These are phyloP conservation scores for Hortiboletus campestris DNA, from an alignment of 768 basidiomycete genomes.

Conservation along the genomic window DNA sequence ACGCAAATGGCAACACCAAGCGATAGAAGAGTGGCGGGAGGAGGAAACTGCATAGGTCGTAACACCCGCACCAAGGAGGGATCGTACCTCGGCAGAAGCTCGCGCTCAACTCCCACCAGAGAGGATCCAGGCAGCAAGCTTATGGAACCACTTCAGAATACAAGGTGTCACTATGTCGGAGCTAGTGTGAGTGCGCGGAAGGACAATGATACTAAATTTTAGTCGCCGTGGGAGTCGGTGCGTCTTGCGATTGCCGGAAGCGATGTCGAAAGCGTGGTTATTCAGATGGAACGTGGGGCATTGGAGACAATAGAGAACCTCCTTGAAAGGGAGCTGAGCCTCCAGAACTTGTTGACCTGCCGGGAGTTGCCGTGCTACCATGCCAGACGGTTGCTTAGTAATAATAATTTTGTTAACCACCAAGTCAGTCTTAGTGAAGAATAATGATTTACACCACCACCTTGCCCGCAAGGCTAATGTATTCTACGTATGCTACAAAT, in stretches of 20 bases:
- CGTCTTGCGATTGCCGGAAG: not conserved
- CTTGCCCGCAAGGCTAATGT: not conserved
- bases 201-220: not conserved
- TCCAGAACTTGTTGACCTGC: too few relatives aligned
- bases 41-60: not conserved
- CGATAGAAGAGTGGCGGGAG: not conserved
- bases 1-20: not conserved
- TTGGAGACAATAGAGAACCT: too few relatives aligned
- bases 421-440: too few relatives aligned
- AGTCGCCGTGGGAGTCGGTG: not conserved
- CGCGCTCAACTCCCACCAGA: not conserved
- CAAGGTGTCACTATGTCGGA: conserved; percentile 18
- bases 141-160: conserved; percentile 13
- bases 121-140: not conserved
- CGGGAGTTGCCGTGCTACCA: too few relatives aligned
- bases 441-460: too few relatives aligned
- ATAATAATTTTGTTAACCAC: not conserved
- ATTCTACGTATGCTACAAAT: conserved; percentile 15
- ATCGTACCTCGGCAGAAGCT: not conserved
- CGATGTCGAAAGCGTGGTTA: not conserved
- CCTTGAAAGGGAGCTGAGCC: too few relatives aligned
- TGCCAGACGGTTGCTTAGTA: too few relatives aligned
- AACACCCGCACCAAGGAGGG: not conserved
- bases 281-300: conserved; percentile 6
- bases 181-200: not conserved